Percentiles rank a stretch among this genome's conserved stretches.
Conservation (phyloP, 2,329 filamentous ascomycete genomes). For the Aureobasidium vineae region DNA sequence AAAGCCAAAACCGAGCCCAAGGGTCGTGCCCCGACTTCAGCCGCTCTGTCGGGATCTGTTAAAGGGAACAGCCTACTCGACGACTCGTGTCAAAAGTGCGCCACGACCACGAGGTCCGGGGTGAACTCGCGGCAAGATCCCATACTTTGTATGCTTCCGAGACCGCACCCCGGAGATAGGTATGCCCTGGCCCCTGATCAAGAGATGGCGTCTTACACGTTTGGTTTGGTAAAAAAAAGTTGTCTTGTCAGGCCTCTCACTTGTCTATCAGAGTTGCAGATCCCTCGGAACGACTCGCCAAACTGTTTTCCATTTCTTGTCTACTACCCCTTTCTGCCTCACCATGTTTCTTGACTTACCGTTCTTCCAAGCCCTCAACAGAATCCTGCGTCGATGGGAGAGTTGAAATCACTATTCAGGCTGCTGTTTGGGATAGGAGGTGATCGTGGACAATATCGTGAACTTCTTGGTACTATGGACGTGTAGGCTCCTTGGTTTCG, state of each 20-base stretch:
- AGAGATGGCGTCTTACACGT: background rate
- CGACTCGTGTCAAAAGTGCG: slow-evolving; percentile 1
- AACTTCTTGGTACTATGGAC: slow-evolving; percentile 1
- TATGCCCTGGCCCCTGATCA: background rate
- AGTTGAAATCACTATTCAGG: too few species aligned
- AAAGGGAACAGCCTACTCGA: background rate
- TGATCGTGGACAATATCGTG: background rate
- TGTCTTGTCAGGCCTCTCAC: background rate
- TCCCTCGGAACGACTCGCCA: background rate
- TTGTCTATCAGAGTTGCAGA: slow-evolving; percentile 9
- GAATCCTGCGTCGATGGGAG: background rate
- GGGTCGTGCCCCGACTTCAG: slow-evolving; percentile 6
- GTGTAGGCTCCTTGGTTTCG: background rate
- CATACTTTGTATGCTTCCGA: slow-evolving; percentile 1
- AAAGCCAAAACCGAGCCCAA: slow-evolving; percentile 9
- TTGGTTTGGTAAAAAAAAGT: slow-evolving; percentile 9
- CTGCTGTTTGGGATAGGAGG: background rate
- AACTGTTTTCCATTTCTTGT: background rate
- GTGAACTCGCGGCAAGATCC: background rate
- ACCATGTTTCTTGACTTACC: background rate
- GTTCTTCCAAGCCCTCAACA: slow-evolving; percentile 6
- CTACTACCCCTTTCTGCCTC: background rate
- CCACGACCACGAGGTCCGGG: slow-evolving; percentile 20
- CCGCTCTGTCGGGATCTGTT: slow-evolving; percentile 17
- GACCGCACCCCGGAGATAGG: background rate